Conservation (phyloP, 163 green algal species). For the Trebouxia gelatinosa region DNA sequence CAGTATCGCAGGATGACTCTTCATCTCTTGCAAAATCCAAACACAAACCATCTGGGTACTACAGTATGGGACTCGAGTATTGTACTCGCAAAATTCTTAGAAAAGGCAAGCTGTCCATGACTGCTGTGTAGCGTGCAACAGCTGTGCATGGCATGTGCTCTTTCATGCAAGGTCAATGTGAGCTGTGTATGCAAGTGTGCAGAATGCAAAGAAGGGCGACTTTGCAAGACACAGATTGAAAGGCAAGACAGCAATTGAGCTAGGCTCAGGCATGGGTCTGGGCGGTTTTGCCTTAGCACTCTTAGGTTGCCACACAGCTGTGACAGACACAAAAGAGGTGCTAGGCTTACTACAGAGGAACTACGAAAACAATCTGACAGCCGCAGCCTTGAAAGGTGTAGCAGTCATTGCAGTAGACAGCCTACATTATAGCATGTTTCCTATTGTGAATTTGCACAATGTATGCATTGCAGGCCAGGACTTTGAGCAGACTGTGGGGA, state of each 20-base stretch:
- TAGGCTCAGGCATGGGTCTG: slow-evolving; percentile 74
- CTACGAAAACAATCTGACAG: slow-evolving; percentile 50
- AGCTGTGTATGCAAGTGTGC: neutral
- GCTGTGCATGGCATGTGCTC: neutral
- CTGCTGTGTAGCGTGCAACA: neutral
- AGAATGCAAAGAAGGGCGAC: slow-evolving; percentile 80
- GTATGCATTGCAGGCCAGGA: slow-evolving; percentile 21
- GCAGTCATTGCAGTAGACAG: neutral
- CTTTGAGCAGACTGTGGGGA: neutral
- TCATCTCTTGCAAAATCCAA: slow-evolving; percentile 76
- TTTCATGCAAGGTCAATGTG: neutral
- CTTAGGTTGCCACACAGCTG: slow-evolving; percentile 60
- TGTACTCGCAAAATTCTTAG: slow-evolving; percentile 86
- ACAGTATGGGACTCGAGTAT: slow-evolving; percentile 92
- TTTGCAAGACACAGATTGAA: slow-evolving; percentile 66
- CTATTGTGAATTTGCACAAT: too few species aligned
- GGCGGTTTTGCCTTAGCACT: slow-evolving; percentile 70
- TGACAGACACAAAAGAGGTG: slow-evolving; percentile 51
- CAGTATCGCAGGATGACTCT: slow-evolving; percentile 50
- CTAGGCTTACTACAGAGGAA: slow-evolving; percentile 51
- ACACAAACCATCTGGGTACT: slow-evolving; percentile 80
- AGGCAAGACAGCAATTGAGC: slow-evolving; percentile 63
- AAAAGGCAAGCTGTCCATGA: slow-evolving; percentile 53
- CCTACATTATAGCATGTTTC: neutral
- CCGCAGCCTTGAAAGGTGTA: slow-evolving; percentile 45